Evolutionary conservation across 176 grass and related monocot species (phyloP).

Genomic region (Leersia perrieri): DNA sequence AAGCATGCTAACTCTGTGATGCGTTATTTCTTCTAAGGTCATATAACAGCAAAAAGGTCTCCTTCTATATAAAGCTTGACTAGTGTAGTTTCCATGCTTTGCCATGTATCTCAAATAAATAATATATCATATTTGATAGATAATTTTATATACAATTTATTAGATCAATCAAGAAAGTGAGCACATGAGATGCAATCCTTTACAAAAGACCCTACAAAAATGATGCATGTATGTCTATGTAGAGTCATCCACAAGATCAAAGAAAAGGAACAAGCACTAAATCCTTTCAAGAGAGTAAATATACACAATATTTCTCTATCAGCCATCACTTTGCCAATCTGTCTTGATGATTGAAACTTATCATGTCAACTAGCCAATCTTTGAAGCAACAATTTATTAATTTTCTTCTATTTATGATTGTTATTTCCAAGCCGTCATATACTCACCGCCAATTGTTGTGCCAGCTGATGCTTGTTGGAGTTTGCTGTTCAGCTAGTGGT

Average conservation of each 20-base stretch:
- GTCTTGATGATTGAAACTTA: constrained; percentile 2
- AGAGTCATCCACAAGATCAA: not conserved
- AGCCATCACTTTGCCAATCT: constrained; percentile 18
- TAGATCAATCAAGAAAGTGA: not conserved
- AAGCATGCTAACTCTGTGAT: not conserved
- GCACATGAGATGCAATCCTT: not conserved
- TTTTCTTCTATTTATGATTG: not conserved
- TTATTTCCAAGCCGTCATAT: constrained; percentile 16
- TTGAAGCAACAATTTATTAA: not conserved
- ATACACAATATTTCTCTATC: not conserved
- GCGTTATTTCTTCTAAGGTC: constrained; percentile 5
- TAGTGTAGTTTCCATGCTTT: not conserved
- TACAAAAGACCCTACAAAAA: not conserved
- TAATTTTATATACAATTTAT: not conserved
- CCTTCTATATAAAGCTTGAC: not conserved
- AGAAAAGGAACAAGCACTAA: not conserved
- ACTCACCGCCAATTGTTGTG: constrained; percentile 33
- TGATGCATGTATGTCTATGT: not conserved
- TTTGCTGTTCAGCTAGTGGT: constrained; percentile 77
- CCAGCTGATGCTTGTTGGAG: constrained; percentile 87
- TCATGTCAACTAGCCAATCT: not conserved
- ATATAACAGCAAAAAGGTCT: not conserved
- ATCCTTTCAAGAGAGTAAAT: not conserved
- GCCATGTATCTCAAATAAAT: not conserved
- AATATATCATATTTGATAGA: not conserved